phyloP scores from a whole-genome alignment of 2,329 filamentous ascomycete genomes.

The Acarospora socialis region DNA sequence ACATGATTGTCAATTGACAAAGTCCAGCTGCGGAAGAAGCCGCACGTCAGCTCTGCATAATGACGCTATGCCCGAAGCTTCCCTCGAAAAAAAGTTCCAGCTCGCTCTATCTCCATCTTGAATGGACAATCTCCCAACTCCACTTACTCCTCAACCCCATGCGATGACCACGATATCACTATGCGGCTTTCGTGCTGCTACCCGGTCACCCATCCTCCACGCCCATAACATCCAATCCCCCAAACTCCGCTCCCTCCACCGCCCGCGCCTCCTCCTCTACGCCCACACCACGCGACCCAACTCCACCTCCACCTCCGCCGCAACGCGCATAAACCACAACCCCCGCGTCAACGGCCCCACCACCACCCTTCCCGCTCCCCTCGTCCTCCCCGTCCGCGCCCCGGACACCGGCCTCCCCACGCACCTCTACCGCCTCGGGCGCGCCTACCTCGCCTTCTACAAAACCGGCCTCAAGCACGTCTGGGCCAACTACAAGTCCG shows the following conservation, averaged over 20 bases:
- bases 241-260: slow-evolving; percentile 1
- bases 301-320: background rate
- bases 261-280: slow-evolving; percentile 1
- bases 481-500: slow-evolving; percentile 45
- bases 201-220: background rate
- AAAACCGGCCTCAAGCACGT: slow-evolving; percentile 68
- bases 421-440: slow-evolving; percentile 50
- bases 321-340: background rate
- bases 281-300: background rate
- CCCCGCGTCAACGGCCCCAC: slow-evolving; percentile 51
- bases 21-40: too few species aligned
- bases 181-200: too few species aligned
- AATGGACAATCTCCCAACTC: too few species aligned
- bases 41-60: too few species aligned
- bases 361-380: slow-evolving; percentile 56
- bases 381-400: slow-evolving; percentile 46
- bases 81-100: too few species aligned
- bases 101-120: too few species aligned
- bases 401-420: slow-evolving; percentile 25
- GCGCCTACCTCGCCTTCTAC: slow-evolving; percentile 74
- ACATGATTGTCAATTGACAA: too few species aligned
- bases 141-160: too few species aligned
- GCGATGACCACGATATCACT: too few species aligned
- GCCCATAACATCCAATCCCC: background rate
- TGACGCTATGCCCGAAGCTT: too few species aligned